Evolutionary conservation across 805 yeast genomes (phyloP), one percentile per base, ranked within the genome.

Genomic region (Starmerella kuoi): DNA sequence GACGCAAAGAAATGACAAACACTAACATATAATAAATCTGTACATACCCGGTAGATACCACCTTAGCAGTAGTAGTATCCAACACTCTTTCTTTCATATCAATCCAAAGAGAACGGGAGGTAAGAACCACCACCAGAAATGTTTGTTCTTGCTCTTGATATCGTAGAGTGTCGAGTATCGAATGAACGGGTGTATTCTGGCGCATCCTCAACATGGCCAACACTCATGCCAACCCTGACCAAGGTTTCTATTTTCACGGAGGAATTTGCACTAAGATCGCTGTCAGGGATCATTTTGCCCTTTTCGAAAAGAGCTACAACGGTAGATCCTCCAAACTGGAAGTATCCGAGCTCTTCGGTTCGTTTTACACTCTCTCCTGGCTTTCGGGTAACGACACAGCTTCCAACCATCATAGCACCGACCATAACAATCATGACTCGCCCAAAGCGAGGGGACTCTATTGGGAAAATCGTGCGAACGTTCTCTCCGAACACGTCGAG

Each of bases 401-500:
- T 79, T 0, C 97, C 97, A 2, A 88, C 98, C 96, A 88, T 86
- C 97, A 91, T 88, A 0, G 98, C 98, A 27, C 98, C 98, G 3
- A 88, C 84, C 5, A 91, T 76, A 19, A 85, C 73, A 62, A 83
- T 69, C 47, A 81, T 64, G 17, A 88, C 80, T 0, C 72, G 68
- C 0, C 96, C 96, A 58, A 84, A 87, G n/a, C 71, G 65, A 25
- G 70, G 67, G 1, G 94, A 74, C 24, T 80, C 74, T 18, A 88
- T 76, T 0, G 94, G 86, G 2, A 87, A 68, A 2, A 86, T 63
- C 3, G 78, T 77, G 31, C 97, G 68, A 1, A 83, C 77, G 55
- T 88, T 88, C 53, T 87, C 96, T 7, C 96, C 95, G 62, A 75
- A 91, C 1, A 88, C 96, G 59, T 88, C 97, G 42, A 88, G 62